Base-by-base conservation (phyloP, 2,329 filamentous ascomycete genomes). In the Leptosphaerulina australis region DNA sequence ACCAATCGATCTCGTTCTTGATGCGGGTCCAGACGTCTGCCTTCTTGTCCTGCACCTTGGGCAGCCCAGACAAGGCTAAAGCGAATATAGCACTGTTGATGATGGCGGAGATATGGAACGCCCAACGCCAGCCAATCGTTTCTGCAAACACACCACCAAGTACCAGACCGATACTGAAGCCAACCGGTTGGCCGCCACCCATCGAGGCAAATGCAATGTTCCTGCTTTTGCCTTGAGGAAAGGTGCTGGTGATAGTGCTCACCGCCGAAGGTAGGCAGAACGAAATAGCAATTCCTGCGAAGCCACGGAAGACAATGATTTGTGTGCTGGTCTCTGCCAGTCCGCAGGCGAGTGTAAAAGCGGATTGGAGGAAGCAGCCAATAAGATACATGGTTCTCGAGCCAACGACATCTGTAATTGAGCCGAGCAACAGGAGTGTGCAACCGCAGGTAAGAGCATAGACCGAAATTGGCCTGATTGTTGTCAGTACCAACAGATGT, bases 181-280 rank as follows among this genome's bases (percentile, higher is more conserved):
- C 81, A 8, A 83, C 56, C 0, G 80, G 79, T 48, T 81, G 79
- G 2, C 76, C 76, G 9, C 75, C 72, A 2, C 81, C 80, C 58
- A 82, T 69, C 9, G 72, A 74, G 0, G 79, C 76, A 55, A 83
- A 82, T 0, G 75, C 80, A 8, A 81, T 67, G 53, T 83, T 83
- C 3, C 81, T 71, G 18, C 70, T 62, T 53, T 73, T 74, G 1
- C 79, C 80, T n/a, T 70, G 62, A 1, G 77, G 75, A 21, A 81
- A 75, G 1, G 73, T 75, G 25, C 68, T 72, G 0, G 79, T 78
- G 48, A 83, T 76, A 37, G 82, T 74, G 36, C 73, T 74, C 0
- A 83, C 76, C 0, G 79, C 76, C 0, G 76, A 76, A 0, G 81
- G 79, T 8, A 82, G 64, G 55, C 76, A 77, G 45, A 81, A 74